These are phyloP conservation scores for Fusarium sp. DNA, from an alignment of 2,329 filamentous ascomycete species.

Conservation along the genomic window DNA sequence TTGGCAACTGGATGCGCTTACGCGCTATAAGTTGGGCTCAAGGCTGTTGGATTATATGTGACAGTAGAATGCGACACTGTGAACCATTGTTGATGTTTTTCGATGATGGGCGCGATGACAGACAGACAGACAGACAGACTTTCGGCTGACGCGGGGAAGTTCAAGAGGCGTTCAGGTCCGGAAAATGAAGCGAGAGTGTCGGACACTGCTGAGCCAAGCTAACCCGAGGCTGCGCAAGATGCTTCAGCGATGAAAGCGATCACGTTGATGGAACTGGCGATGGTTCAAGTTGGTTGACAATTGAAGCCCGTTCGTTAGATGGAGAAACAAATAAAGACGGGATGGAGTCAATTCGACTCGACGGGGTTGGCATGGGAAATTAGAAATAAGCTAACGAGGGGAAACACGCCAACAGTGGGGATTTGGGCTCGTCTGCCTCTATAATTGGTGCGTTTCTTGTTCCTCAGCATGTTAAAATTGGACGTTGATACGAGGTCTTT, in stretches of 20 bases:
- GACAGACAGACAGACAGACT: not conserved
- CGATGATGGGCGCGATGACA: not conserved
- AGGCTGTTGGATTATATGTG: not conserved
- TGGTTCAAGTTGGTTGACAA: not conserved
- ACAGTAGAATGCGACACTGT: not conserved
- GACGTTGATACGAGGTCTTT: not conserved
- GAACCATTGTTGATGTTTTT: slow-evolving; percentile 4
- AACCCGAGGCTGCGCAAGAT: not conserved
- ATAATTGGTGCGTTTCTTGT: not conserved
- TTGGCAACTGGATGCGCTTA: too few species aligned
- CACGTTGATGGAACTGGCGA: not conserved
- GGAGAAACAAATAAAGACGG: not conserved
- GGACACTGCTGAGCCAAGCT: not conserved
- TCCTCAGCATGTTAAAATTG: not conserved
- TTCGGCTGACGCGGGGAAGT: not conserved
- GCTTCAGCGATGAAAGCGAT: not conserved
- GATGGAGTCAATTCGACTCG: not conserved
- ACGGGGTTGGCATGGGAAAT: slow-evolving; percentile 1
- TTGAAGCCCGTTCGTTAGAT: not conserved
- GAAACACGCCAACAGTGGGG: not conserved
- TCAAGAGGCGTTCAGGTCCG: not conserved
- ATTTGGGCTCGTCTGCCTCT: not conserved
- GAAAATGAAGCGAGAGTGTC: slow-evolving; percentile 7
- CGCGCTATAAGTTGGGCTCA: not conserved
- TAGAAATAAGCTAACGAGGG: slow-evolving; percentile 4